A percentile compares a stretch with the other conserved stretches of the same genome.
Conservation (phyloP, 2,329 filamentous ascomycete genomes). For the Nemania serpens region DNA sequence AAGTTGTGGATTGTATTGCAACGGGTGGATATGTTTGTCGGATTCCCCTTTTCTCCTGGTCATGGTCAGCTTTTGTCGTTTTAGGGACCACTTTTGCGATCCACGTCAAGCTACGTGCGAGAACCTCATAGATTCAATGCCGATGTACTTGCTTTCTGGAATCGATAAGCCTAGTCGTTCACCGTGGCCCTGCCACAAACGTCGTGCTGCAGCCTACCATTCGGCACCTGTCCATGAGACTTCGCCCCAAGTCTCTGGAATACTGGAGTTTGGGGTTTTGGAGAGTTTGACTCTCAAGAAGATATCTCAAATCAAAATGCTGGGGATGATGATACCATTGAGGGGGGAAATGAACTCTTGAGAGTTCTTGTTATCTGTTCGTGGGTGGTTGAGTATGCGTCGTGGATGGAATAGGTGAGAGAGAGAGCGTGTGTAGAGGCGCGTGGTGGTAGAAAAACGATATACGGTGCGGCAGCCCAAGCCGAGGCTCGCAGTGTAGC, state of each 20-base stretch:
- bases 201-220: background rate
- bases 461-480: background rate
- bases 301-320: constrained; percentile 5
- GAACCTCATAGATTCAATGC: constrained; percentile 53
- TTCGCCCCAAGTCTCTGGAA: background rate
- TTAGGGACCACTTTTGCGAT: constrained; percentile 33
- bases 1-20: constrained; percentile 32
- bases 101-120: constrained; percentile 44
- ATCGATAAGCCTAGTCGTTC: background rate
- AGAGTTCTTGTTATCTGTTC: background rate
- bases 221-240: background rate
- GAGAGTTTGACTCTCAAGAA: background rate
- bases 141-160: constrained; percentile 42
- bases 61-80: constrained; percentile 41
- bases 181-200: no score
- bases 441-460: constrained; percentile 15
- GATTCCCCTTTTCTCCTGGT: constrained; percentile 35
- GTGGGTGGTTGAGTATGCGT: constrained; percentile 8
- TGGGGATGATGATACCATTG: constrained; percentile 8
- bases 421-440: background rate
- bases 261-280: constrained; percentile 2
- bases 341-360: background rate
- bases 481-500: constrained; percentile 9
- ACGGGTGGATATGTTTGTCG: constrained; percentile 26
- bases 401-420: background rate